These are phyloP conservation scores for Saccharomycopsis sp. DNA, from an alignment of 805 yeast species.

Conservation along the genomic window DNA sequence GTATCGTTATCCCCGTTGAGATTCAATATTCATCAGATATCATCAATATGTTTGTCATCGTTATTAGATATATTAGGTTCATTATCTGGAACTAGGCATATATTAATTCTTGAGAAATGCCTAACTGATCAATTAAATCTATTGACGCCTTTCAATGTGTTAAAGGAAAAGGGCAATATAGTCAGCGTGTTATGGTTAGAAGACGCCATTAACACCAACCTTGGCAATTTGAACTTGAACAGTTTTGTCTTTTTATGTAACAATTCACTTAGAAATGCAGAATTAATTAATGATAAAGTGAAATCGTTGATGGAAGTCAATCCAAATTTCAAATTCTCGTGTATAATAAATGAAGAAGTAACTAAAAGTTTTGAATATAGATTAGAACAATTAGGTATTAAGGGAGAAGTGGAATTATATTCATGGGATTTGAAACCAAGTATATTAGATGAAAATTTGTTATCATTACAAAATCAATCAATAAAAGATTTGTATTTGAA, in stretches of 20 bases:
- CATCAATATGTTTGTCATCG: conserved; percentile 10
- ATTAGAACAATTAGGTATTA: conserved; percentile 26
- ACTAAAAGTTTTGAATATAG: conserved; percentile 30
- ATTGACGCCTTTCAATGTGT: conserved; percentile 46
- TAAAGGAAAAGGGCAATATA: conserved; percentile 46
- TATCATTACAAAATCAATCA: conserved; percentile 33
- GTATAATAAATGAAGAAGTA: conserved; percentile 33
- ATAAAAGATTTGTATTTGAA: conserved; percentile 38
- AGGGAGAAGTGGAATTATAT: conserved; percentile 17
- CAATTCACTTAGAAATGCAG: conserved; percentile 23
- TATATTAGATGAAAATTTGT: conserved; percentile 35
- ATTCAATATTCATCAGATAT: conserved; percentile 10
- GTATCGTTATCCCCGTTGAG: conserved; percentile 15
- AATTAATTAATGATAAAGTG: conserved; percentile 20
- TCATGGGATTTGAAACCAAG: conserved; percentile 41
- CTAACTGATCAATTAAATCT: conserved; percentile 45
- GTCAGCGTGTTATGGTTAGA: conserved; percentile 42
- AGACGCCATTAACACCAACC: conserved; percentile 18
- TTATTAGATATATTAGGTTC: conserved; percentile 5
- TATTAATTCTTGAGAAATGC: conserved; percentile 31
- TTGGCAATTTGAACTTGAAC: conserved; percentile 4
- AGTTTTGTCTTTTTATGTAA: conserved; percentile 25
- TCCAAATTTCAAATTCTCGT: conserved; percentile 21
- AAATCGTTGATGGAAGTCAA: conserved; percentile 21
- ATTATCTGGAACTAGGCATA: conserved; percentile 9